Conservation (phyloP, 2,329 filamentous ascomycete species). For the Cyphellophora europaea region DNA sequence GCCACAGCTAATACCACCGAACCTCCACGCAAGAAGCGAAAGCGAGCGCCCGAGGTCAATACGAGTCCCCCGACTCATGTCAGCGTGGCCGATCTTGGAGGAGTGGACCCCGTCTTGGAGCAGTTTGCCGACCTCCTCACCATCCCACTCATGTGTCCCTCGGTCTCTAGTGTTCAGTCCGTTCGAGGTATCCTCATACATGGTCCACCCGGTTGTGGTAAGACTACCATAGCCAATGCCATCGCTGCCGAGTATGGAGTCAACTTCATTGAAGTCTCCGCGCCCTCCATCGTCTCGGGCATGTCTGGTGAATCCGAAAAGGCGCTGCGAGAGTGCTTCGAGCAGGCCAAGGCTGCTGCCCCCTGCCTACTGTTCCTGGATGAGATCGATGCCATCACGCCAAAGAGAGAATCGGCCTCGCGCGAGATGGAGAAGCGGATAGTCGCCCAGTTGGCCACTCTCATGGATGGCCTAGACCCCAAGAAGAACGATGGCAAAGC, state of each 20-base stretch:
- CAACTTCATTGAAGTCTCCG: conserved; percentile 73
- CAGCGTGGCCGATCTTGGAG: conserved; percentile 63
- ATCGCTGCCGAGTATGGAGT: conserved; percentile 67
- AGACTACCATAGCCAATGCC: conserved; percentile 74
- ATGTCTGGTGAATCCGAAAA: conserved; percentile 88
- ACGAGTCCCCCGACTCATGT: conserved; percentile 58
- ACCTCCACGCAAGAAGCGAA: conserved; percentile 57
- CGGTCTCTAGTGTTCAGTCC: conserved; percentile 56
- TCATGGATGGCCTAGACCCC: conserved; percentile 72
- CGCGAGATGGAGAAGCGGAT: conserved; percentile 86
- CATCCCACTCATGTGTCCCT: conserved; percentile 59
- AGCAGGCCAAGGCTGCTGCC: conserved; percentile 75
- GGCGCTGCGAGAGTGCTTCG: conserved; percentile 74
- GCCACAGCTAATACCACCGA: conserved; percentile 39
- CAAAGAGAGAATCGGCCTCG: conserved; percentile 72
- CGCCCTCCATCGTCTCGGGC: conserved; percentile 70
- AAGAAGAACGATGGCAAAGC: conserved; percentile 65
- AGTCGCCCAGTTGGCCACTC: conserved; percentile 70
- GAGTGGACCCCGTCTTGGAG: conserved; percentile 62
- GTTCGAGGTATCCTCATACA: conserved; percentile 69
- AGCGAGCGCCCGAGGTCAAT: conserved; percentile 44
- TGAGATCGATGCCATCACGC: conserved; percentile 83
- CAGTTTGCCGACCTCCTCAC: conserved; percentile 63
- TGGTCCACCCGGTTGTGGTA: conserved; percentile 77
- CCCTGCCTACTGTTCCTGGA: conserved; percentile 89